These are phyloP conservation scores for Populus trichocarpa DNA, from an alignment of 441 rosid genomes.

Conservation along the genomic window DNA sequence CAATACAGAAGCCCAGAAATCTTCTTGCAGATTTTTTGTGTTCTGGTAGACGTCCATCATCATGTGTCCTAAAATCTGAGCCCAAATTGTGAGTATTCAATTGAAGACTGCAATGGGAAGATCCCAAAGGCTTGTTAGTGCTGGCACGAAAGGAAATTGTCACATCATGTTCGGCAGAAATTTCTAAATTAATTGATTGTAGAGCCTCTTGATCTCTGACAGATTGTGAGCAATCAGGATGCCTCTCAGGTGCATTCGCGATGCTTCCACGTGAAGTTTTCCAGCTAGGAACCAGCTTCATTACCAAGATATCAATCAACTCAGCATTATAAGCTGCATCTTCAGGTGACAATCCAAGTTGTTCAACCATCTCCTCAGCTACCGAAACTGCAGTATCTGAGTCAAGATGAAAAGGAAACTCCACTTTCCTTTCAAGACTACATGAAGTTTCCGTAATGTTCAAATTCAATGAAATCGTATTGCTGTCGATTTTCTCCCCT, in stretches of 20 bases:
- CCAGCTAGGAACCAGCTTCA: background rate
- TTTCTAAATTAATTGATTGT: too few relatives aligned
- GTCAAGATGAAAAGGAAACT: background rate
- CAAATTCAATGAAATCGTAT: background rate
- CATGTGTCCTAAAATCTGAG: too few relatives aligned
- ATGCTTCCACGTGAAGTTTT: background rate
- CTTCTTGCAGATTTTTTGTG: too few relatives aligned
- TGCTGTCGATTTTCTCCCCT: background rate
- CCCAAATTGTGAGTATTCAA: too few relatives aligned
- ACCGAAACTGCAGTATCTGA: background rate
- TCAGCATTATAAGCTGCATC: background rate
- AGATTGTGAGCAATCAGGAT: background rate
- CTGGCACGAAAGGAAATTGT: too few relatives aligned
- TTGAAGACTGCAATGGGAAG: too few relatives aligned
- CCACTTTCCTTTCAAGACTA: background rate
- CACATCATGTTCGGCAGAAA: too few relatives aligned
- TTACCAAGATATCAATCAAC: background rate
- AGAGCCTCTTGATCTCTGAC: too few relatives aligned
- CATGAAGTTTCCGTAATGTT: background rate
- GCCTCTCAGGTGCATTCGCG: background rate
- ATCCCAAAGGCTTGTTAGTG: too few relatives aligned
- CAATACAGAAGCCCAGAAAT: too few relatives aligned
- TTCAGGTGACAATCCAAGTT: background rate
- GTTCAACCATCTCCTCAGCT: background rate
- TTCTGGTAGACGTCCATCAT: too few relatives aligned